phyloP scores from a whole-genome alignment of 1,284 basidiomycete genomes.

The Cryptococcus depauperatus region DNA sequence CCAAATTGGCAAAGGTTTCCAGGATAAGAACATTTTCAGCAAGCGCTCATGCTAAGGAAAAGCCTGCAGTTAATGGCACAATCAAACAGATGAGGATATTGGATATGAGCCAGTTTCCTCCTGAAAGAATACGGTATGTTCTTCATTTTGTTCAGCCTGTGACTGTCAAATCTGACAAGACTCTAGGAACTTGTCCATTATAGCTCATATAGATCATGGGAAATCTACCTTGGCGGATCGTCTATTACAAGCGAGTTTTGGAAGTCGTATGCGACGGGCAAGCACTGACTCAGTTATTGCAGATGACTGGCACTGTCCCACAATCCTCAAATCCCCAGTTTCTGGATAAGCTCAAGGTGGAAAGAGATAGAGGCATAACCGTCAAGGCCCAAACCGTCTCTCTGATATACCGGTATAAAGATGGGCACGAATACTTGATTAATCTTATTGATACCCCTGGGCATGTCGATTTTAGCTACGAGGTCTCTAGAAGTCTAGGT shows the following conservation, averaged over 20 bases:
- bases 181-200: slow-evolving; percentile 88
- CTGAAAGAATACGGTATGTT: slow-evolving; percentile 64
- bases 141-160: neutral
- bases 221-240: slow-evolving; percentile 87
- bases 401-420: slow-evolving; percentile 64
- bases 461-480: slow-evolving; percentile 94
- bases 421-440: slow-evolving; percentile 61
- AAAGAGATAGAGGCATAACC: slow-evolving; percentile 70
- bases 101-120: slow-evolving; percentile 62
- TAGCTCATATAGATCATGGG: slow-evolving; percentile 87
- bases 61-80: too few relatives aligned
- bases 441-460: slow-evolving; percentile 98
- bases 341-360: slow-evolving; percentile 92
- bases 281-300: slow-evolving; percentile 8
- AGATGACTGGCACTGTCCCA: slow-evolving; percentile 82
- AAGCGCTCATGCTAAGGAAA: too few relatives aligned
- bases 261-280: neutral
- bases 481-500: slow-evolving; percentile 84
- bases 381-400: slow-evolving; percentile 91
- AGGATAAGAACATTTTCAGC: too few relatives aligned
- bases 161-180: slow-evolving; percentile 2
- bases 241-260: slow-evolving; percentile 56
- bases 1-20: too few relatives aligned
- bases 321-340: slow-evolving; percentile 63
- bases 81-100: too few relatives aligned